A percentile compares a stretch with the other conserved stretches of the same genome.
Evolutionary conservation across 129 eudicot genomes (phyloP).

Genomic region (Kitagawia praeruptora): DNA sequence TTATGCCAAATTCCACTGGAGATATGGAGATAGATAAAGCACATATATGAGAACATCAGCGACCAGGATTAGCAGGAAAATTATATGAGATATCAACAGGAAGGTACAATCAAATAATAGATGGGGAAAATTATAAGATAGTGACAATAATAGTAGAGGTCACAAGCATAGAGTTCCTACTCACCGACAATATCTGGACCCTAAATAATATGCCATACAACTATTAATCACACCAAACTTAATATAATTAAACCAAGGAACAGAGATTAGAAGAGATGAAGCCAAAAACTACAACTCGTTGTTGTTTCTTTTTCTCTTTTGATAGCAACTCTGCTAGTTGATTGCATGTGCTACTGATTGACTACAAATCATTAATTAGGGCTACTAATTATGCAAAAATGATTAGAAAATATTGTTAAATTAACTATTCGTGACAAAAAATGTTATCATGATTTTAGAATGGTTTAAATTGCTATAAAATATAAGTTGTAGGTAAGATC

Average conservation of each 20-base stretch:
- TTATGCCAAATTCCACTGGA: no score
- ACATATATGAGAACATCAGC: no score
- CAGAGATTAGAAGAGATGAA: background rate
- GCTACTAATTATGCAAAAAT: background rate
- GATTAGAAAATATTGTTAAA: background rate
- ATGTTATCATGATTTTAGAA: background rate
- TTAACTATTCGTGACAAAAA: background rate
- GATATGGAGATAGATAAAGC: no score
- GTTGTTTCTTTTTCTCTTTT: background rate
- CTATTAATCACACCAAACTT: conserved; percentile 20
- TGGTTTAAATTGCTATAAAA: background rate
- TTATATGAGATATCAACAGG: no score
- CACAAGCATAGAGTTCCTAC: no score
- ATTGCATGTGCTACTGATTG: background rate
- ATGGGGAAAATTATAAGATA: no score
- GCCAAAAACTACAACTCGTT: conserved; percentile 1
- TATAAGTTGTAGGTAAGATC: no score
- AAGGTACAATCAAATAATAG: no score
- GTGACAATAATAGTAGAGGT: no score
- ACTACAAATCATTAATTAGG: background rate
- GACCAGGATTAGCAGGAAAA: no score
- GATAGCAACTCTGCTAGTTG: background rate
- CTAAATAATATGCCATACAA: background rate
- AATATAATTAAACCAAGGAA: background rate
- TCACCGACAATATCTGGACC: background rate